Base-by-base conservation (phyloP, 345 rosid genomes). In the Hibiscus trionum region DNA sequence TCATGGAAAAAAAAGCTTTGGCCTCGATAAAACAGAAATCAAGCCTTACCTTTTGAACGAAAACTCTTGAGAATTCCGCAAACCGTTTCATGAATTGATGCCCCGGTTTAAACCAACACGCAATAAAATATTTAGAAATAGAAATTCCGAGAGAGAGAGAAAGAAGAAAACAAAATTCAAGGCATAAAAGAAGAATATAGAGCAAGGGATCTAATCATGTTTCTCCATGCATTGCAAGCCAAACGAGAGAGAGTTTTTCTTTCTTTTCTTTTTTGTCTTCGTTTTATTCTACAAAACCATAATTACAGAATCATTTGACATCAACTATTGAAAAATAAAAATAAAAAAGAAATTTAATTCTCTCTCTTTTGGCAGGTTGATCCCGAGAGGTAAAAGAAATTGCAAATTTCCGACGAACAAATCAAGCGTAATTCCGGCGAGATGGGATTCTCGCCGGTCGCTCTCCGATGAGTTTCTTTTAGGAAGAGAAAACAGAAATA, bases 361-460 rank as follows among this genome's bases (percentile, higher is more conserved):
- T 74, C 78, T 57, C 31, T 47, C 52, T 47, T 47, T 47, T 12
- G 37, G 70, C 56, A 46, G 37, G 12, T 66, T 7, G 42, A 37
- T 37, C 42, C 42, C 9, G 42, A 37, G 0, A 35, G 1, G 11
- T 31, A 15, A 26, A 46, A 2, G 5, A 44, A 57, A 53, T 42
- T 37, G 33, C 60, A 19, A 56, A 56, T 19, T 19, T 21, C 61
- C 12, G 14, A 21, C 14, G 12, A 56, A 10, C 61, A 55, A 19
- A 4, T 3, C 12, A 21, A 19, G 61, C 61, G 61, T 19, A 60
- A 73, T 71, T 73, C 84, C 88, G 86, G 88, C 84, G 76, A 79
- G 88, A 82, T 61, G 71, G 59, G 55, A 82, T 69, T 84, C 82
- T 82, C 86, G 86, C 85, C 79, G 66, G 85, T 78, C 59, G 57